Evolutionary conservation across 1,284 basidiomycete genomes (phyloP).

Genomic region (Schizophyllum amplum): DNA sequence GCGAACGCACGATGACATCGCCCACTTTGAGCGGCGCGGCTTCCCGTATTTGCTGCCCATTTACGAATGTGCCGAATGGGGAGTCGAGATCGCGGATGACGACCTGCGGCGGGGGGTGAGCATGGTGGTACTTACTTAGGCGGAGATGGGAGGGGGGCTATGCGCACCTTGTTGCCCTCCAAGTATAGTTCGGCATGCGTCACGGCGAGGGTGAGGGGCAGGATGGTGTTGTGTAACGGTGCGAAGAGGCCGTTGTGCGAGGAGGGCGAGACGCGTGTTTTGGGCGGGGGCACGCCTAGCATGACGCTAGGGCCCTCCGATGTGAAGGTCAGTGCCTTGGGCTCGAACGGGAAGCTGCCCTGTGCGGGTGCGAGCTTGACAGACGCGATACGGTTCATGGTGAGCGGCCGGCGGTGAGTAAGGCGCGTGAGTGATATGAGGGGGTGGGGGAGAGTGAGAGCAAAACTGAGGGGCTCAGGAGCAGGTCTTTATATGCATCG

Average conservation of each 20-base stretch:
- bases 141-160: neutral
- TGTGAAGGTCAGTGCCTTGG: constrained; percentile 29
- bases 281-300: constrained; percentile 18
- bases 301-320: constrained; percentile 20
- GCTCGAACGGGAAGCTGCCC: constrained; percentile 34
- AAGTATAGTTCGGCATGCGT: neutral
- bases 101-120: constrained; percentile 21
- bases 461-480: neutral
- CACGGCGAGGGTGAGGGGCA: neutral
- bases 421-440: neutral
- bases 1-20: constrained; percentile 31
- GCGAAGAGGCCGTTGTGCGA: neutral
- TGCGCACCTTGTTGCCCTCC: neutral
- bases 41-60: constrained; percentile 27
- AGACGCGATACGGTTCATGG: constrained; percentile 9
- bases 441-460: neutral
- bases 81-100: constrained; percentile 36
- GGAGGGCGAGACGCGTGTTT: neutral
- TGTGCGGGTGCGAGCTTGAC: constrained; percentile 28
- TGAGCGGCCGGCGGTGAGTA: neutral
- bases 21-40: constrained; percentile 28
- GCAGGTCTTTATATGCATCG: neutral
- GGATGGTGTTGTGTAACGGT: neutral
- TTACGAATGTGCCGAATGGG: constrained; percentile 36
- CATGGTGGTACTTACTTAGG: constrained; percentile 1